Conservation (phyloP, 257 asterid species). For the Paulownia fortunei region DNA sequence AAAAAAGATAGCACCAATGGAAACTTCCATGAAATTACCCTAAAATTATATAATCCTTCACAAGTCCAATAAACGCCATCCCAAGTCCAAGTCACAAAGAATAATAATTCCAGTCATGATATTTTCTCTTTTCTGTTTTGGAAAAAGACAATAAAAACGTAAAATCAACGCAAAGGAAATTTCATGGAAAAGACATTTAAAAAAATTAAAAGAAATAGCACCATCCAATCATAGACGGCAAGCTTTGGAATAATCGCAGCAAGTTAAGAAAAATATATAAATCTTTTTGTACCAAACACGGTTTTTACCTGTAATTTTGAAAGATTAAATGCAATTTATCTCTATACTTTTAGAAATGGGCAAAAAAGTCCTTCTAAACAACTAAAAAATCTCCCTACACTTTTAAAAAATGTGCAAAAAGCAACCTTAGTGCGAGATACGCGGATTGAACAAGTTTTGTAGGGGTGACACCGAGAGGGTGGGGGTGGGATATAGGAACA, state of each 20-base stretch:
- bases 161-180: neutral
- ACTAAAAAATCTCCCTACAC: no score
- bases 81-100: neutral
- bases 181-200: neutral
- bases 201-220: neutral
- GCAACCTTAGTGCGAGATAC: no score
- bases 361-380: no score
- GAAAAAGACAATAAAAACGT: neutral
- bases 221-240: neutral
- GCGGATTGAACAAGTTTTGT: no score
- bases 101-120: neutral
- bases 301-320: neutral
- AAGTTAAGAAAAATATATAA: neutral
- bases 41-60: neutral
- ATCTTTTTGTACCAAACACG: neutral
- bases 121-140: neutral
- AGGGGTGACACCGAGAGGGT: no score
- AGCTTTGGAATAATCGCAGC: neutral
- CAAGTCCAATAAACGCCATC: neutral
- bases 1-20: neutral
- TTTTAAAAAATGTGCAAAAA: no score
- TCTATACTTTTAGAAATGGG: no score
- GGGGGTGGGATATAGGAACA: no score
- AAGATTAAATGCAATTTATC: no score
- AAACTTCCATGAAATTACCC: slow-evolving; percentile 7